These are phyloP conservation scores for Xylaria sp. DNA, from an alignment of 495 filamentous ascomycete genomes.

Conservation along the genomic window DNA sequence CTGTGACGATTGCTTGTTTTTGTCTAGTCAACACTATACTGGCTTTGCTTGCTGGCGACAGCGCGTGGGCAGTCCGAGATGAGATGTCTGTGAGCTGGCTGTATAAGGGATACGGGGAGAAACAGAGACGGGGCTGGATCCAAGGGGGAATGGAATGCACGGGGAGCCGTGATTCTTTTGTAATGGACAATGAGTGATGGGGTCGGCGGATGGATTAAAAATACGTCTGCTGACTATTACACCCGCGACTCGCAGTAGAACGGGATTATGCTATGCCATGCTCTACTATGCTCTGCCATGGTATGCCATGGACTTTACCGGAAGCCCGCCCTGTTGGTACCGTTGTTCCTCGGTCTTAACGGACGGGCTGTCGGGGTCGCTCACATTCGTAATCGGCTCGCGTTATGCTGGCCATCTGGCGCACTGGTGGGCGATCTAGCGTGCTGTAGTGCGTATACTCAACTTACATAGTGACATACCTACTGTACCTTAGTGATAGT, in stretches of 20 bases:
- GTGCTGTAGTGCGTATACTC: not conserved
- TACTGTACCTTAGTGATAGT: not conserved
- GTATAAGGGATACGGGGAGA: conserved; percentile 10
- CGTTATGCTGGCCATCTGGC: conserved; percentile 5
- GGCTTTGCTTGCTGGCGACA: not conserved
- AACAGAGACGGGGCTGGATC: conserved; percentile 3
- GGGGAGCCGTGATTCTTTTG: conserved; percentile 41
- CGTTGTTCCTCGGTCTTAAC: conserved; percentile 20
- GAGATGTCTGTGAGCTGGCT: not conserved
- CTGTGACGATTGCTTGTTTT: conserved; percentile 21
- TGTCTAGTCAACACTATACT: conserved; percentile 17
- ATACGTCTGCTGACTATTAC: conserved; percentile 30
- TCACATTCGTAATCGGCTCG: conserved; percentile 25
- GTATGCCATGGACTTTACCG: conserved; percentile 14
- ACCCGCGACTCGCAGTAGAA: not conserved
- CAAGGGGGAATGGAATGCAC: conserved; percentile 17
- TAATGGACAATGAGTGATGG: conserved; percentile 35
- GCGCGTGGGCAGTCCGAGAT: not conserved
- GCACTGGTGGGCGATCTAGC: conserved; percentile 7
- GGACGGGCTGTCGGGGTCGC: conserved; percentile 19
- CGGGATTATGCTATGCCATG: conserved; percentile 11
- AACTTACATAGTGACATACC: not conserved
- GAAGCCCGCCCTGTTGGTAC: conserved; percentile 9
- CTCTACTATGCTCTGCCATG: no score
- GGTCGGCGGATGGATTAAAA: conserved; percentile 30